Evolutionary conservation across 345 rosid genomes (phyloP), one percentile per base, ranked within the genome.

Genomic region (Anastatica hierochuntica): DNA sequence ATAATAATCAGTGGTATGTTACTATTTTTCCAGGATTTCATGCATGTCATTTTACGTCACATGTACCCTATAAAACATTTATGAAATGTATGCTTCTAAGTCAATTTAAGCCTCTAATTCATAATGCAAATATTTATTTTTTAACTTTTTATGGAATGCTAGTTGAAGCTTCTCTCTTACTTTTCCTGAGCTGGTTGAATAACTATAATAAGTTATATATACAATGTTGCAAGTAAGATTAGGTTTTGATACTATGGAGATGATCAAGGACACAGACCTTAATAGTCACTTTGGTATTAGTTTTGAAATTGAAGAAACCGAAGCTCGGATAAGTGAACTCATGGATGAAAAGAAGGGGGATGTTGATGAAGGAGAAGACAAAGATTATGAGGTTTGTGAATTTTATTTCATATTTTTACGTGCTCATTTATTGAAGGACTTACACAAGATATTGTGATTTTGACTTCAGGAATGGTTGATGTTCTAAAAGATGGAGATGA

Each of bases 191-290:
- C n/a, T n/a, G n/a, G n/a, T n/a, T n/a, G n/a, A n/a, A n/a, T n/a
- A n/a, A n/a, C n/a, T n/a, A n/a, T n/a, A n/a, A n/a, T n/a, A 6
- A 8, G 29, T 62, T 74, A 24, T 15, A 8, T 53, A 30, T 64
- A 26, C 37, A 46, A 75, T 79, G 80, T 85, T 87, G 96, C 95
- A 90, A 87, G 81, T 78, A n/a, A 66, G 87, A 59, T 62, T 87
- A 63, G 98, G 98, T 50, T 78, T 84, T 73, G 88, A 87, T 66
- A 73, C 83, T 12, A 67, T 48, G 62, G 96, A 79, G 61, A 71
- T 92, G 86, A 61, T 87, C 46, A 69, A 70, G 64, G 95, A 78
- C 54, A 76, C 87, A 71, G 92, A 87, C 49, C 40, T 72, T 49
- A 53, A 57, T 18, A 83, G 85, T 68, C 69, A 80, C 38, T 67